A percentile compares a stretch with the other conserved stretches of the same genome.
Conservation (phyloP, 805 yeast species). For the Huiozyma sinensis region DNA sequence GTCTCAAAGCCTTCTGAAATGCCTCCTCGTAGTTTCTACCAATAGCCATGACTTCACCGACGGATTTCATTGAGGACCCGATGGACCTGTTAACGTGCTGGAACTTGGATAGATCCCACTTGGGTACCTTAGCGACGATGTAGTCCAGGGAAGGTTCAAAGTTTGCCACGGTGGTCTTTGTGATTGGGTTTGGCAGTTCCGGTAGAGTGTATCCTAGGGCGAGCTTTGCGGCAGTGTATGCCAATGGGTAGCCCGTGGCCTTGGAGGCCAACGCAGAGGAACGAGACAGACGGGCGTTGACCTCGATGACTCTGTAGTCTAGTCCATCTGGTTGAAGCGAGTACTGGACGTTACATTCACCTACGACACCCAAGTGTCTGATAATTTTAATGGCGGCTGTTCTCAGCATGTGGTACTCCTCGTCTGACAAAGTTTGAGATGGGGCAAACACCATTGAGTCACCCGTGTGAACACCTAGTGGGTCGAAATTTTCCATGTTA, state of each 20-base stretch:
- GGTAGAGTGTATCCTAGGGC: constrained; percentile 92
- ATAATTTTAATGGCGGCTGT: constrained; percentile 95
- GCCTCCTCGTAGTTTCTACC: constrained; percentile 97
- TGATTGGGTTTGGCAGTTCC: constrained; percentile 91
- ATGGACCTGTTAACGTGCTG: constrained; percentile 89
- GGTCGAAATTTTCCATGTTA: constrained; percentile 98
- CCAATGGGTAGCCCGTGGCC: constrained; percentile 98
- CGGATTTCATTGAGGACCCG: constrained; percentile 96
- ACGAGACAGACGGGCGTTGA: constrained; percentile 91
- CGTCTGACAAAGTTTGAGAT: constrained; percentile 92
- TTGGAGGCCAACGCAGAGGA: constrained; percentile 97
- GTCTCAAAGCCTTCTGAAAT: constrained; percentile 94
- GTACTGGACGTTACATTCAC: constrained; percentile 97
- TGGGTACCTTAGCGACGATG: constrained; percentile 93
- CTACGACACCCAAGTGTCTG: constrained; percentile 96
- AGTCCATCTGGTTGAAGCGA: constrained; percentile 92
- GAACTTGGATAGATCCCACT: constrained; percentile 96
- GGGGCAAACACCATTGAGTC: constrained; percentile 99
- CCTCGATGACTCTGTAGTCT: constrained; percentile 94
- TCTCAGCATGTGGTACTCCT: constrained; percentile 96
- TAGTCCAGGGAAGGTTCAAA: constrained; percentile 96
- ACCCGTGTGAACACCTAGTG: constrained; percentile 96
- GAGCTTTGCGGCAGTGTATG: constrained; percentile 96
- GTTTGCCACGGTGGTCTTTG: constrained; percentile 91
- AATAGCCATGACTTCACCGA: constrained; percentile 98